A percentile compares a stretch with the other conserved stretches of the same genome.
Evolutionary conservation across 495 filamentous ascomycete species (phyloP).

Genomic region (Neurospora pannonica): DNA sequence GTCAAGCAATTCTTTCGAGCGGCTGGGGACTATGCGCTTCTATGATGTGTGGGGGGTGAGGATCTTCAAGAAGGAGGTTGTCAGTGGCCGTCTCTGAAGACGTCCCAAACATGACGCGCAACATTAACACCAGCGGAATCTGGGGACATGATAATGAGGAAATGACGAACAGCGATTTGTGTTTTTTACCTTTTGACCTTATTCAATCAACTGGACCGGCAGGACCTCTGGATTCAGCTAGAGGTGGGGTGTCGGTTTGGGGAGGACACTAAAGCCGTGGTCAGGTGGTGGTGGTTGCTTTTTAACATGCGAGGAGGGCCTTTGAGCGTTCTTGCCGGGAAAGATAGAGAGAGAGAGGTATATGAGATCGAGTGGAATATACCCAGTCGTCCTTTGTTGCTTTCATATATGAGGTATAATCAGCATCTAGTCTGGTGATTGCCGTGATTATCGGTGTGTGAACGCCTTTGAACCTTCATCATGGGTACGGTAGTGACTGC

Average conservation of each 20-base stretch:
- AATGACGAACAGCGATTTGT: neutral
- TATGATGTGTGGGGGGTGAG: conserved; percentile 37
- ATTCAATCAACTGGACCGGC: neutral
- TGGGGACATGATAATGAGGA: neutral
- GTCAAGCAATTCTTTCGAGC: conserved; percentile 17
- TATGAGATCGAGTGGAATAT: neutral
- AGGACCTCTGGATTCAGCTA: neutral
- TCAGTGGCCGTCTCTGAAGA: conserved; percentile 27
- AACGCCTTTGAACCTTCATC: no score
- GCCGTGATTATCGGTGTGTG: no score
- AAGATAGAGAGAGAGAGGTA: neutral
- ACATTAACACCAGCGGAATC: neutral
- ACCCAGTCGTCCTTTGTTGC: neutral
- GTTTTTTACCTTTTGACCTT: neutral
- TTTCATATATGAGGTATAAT: neutral
- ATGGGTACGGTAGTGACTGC: no score
- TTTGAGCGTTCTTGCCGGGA: neutral
- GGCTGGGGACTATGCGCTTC: conserved; percentile 31
- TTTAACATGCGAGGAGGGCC: neutral
- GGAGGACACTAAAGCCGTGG: no score
- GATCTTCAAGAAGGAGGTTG: conserved; percentile 44
- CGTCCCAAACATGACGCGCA: neutral
- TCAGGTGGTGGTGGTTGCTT: neutral
- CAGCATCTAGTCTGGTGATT: no score
- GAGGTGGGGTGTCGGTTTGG: neutral